A percentile compares a stretch with the other conserved stretches of the same genome.
Evolutionary conservation across 176 grass and related monocot genomes (phyloP).

Genomic region (Musa schizocarpa): DNA sequence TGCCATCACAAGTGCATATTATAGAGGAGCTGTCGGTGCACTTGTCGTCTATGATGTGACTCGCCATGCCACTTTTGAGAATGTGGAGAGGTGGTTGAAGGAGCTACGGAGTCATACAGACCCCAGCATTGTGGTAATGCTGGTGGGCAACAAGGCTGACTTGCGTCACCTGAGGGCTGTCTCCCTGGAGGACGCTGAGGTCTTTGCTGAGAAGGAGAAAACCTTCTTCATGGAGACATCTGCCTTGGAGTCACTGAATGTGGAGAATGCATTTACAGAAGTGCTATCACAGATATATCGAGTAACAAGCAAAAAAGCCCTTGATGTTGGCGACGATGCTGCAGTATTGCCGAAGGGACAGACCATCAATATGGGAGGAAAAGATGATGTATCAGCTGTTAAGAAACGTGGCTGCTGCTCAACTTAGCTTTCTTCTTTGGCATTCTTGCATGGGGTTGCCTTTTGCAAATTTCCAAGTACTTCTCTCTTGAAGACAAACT

Average conservation of each 20-base stretch:
- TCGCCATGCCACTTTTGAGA: constrained; percentile 1
- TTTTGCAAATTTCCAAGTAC: too few species aligned
- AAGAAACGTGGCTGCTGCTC: neutral
- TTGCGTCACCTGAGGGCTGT: constrained; percentile 1
- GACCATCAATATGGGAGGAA: neutral
- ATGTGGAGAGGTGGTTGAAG: constrained; percentile 6
- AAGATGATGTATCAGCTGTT: constrained; percentile 1
- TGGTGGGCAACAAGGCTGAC: neutral
- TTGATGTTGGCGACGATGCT: neutral
- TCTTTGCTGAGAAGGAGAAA: constrained; percentile 5
- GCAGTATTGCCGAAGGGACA: neutral
- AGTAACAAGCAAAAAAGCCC: neutral
- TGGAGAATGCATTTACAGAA: constrained; percentile 4
- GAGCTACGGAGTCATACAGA: neutral
- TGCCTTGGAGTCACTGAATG: constrained; percentile 2
- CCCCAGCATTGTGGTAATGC: neutral
- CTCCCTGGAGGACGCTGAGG: neutral
- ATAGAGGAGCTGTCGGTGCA: constrained; percentile 5
- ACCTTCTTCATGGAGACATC: constrained; percentile 9
- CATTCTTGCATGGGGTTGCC: too few species aligned
- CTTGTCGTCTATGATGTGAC: neutral
- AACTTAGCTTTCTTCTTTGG: neutral
- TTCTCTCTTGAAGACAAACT: too few species aligned
- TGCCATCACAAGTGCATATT: constrained; percentile 3
- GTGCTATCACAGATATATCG: neutral